Evolutionary conservation across 2,329 filamentous ascomycete genomes (phyloP).

Genomic region (Colletotrichum sp.): DNA sequence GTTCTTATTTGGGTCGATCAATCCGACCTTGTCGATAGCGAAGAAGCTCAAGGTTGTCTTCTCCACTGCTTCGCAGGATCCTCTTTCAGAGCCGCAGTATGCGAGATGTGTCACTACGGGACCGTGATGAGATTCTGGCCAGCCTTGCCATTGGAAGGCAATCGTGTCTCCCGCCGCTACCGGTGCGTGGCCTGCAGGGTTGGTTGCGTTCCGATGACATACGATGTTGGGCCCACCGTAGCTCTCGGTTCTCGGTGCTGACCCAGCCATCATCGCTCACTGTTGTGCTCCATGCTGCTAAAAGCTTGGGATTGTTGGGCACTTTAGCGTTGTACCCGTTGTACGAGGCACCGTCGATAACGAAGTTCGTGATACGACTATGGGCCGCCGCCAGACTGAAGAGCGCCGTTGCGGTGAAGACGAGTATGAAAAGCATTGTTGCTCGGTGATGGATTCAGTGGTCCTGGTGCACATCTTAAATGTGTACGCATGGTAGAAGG

Average conservation of each 20-base stretch:
- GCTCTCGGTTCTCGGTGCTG: slow-evolving; percentile 41
- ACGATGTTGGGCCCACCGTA: slow-evolving; percentile 59
- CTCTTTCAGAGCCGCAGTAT: slow-evolving; percentile 31
- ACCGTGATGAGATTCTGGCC: slow-evolving; percentile 58
- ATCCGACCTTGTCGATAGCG: slow-evolving; percentile 43
- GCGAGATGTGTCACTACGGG: slow-evolving; percentile 45
- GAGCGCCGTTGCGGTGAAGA: not conserved
- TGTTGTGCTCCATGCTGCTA: slow-evolving; percentile 59
- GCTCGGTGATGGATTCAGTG: not conserved
- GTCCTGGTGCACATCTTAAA: not conserved
- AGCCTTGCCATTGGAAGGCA: slow-evolving; percentile 64
- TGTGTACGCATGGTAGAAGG: not conserved
- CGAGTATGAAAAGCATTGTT: not conserved
- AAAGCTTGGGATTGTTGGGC: slow-evolving; percentile 18
- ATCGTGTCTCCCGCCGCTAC: slow-evolving; percentile 61
- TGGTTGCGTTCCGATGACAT: slow-evolving; percentile 62
- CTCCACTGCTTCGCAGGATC: slow-evolving; percentile 42
- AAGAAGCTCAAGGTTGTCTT: slow-evolving; percentile 45
- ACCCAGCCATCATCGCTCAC: slow-evolving; percentile 58
- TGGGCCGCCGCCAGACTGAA: slow-evolving; percentile 19
- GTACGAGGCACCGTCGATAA: slow-evolving; percentile 50
- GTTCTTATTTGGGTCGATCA: slow-evolving; percentile 27
- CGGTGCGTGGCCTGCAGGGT: slow-evolving; percentile 54
- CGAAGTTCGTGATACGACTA: slow-evolving; percentile 35
- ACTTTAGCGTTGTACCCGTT: slow-evolving; percentile 40